Conservation (phyloP, 768 basidiomycete species). For the Boletus sensibilis region DNA sequence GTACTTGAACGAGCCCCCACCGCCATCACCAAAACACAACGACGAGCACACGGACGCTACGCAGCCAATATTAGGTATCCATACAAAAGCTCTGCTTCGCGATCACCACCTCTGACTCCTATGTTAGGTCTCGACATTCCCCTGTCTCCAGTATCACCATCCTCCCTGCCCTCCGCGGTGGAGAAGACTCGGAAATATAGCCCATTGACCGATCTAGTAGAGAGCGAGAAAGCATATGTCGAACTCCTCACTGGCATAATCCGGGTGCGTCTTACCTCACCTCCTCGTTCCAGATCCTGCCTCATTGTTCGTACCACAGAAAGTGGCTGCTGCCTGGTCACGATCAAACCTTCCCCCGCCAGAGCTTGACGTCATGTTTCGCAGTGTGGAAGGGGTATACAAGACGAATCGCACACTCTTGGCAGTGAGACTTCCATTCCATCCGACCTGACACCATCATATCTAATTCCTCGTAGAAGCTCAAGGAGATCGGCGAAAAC, state of each 20-base stretch:
- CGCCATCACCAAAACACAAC: conserved; percentile 24
- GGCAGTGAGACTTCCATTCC: conserved; percentile 42
- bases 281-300: neutral
- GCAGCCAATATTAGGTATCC: conserved; percentile 21
- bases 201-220: conserved; percentile 88
- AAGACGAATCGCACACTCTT: conserved; percentile 85
- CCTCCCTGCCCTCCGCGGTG: conserved; percentile 33
- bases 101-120: conserved; percentile 17
- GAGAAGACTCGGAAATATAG: conserved; percentile 65
- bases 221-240: conserved; percentile 91
- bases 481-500: conserved; percentile 91
- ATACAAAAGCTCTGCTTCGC: neutral
- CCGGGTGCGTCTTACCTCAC: conserved; percentile 55
- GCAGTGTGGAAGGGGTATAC: conserved; percentile 89
- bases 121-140: conserved; percentile 25
- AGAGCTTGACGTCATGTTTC: conserved; percentile 91
- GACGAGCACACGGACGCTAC: neutral
- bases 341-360: conserved; percentile 90
- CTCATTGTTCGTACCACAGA: conserved; percentile 48
- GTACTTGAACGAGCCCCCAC: neutral
- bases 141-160: conserved; percentile 19
- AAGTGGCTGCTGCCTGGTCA: conserved; percentile 98
- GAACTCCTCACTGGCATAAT: conserved; percentile 89
- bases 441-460: neutral
- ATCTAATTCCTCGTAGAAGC: conserved; percentile 55